Conservation (phyloP, 1,284 basidiomycete species). For the Polyporus tsugae region DNA sequence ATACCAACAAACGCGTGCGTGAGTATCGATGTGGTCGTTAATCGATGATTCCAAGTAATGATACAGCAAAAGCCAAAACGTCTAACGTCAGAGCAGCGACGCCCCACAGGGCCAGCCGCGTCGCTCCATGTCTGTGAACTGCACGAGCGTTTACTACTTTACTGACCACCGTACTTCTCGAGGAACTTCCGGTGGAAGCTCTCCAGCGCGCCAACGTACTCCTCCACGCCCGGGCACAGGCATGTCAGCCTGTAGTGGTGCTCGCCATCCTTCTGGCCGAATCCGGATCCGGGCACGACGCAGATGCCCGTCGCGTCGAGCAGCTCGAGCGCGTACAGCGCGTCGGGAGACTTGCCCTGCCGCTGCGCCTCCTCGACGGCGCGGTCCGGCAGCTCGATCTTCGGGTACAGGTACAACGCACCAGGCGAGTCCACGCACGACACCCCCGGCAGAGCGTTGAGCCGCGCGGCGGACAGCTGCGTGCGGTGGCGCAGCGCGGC, state of each 20-base stretch:
- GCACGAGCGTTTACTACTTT: not conserved
- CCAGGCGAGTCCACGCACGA: slow-evolving; percentile 91
- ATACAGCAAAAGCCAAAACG: slow-evolving; percentile 1
- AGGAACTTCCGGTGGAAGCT: slow-evolving; percentile 85
- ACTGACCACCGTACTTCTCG: slow-evolving; percentile 60
- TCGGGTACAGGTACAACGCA: slow-evolving; percentile 89
- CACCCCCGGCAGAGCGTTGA: slow-evolving; percentile 83
- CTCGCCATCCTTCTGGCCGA: slow-evolving; percentile 89
- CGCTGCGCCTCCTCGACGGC: slow-evolving; percentile 79
- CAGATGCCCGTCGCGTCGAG: slow-evolving; percentile 93
- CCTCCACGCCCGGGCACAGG: slow-evolving; percentile 88
- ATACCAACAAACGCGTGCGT: not conserved
- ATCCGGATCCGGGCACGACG: slow-evolving; percentile 91
- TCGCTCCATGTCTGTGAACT: not conserved
- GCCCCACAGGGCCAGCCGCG: not conserved
- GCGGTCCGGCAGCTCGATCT: slow-evolving; percentile 72
- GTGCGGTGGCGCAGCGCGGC: slow-evolving; percentile 78
- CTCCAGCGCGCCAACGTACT: slow-evolving; percentile 88
- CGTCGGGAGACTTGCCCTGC: slow-evolving; percentile 84
- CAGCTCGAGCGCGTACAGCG: slow-evolving; percentile 85
- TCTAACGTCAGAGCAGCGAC: not conserved
- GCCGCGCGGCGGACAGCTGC: slow-evolving; percentile 74
- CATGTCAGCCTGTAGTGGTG: slow-evolving; percentile 91
- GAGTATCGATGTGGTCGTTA: not conserved
- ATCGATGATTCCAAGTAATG: not conserved